A percentile compares a stretch with the other conserved stretches of the same genome.
Conservation (phyloP, 192 early-diverging fungal genomes). For the Linnemannia exigua region DNA sequence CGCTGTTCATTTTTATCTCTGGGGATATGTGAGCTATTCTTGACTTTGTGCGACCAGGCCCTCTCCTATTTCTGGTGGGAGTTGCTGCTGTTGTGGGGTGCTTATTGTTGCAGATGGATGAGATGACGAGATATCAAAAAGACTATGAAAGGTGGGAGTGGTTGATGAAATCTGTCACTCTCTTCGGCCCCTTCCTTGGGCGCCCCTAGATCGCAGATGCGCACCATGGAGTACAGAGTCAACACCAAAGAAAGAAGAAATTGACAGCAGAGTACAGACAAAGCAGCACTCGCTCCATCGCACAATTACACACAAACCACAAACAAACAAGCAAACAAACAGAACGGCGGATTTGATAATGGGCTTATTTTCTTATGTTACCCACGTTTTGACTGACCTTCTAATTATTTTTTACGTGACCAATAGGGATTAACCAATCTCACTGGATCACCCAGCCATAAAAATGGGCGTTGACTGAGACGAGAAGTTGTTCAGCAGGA, state of each 20-base stretch:
- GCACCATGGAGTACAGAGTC: background rate
- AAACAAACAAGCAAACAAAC: background rate
- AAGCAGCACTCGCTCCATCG: too few species aligned
- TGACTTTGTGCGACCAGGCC: background rate
- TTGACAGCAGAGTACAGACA: too few species aligned
- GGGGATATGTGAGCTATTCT: background rate
- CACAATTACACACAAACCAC: background rate
- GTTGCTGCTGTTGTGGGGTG: background rate
- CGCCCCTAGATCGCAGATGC: background rate
- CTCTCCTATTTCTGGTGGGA: background rate
- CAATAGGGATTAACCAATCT: slow-evolving; percentile 8
- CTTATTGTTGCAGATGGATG: background rate
- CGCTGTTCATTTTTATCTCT: background rate
- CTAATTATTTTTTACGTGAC: slow-evolving; percentile 2
- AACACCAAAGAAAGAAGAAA: background rate
- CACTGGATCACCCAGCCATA: background rate
- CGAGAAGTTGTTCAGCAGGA: background rate
- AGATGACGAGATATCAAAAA: background rate
- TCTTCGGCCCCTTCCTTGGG: background rate
- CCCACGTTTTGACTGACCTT: slow-evolving; percentile 1
- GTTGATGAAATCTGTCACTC: background rate
- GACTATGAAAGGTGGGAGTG: background rate
- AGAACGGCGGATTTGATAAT: background rate
- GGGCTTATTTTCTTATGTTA: background rate
- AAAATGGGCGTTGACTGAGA: background rate